Base-by-base conservation (phyloP, 495 filamentous ascomycete genomes). In the Elaphomyces granulatus region DNA sequence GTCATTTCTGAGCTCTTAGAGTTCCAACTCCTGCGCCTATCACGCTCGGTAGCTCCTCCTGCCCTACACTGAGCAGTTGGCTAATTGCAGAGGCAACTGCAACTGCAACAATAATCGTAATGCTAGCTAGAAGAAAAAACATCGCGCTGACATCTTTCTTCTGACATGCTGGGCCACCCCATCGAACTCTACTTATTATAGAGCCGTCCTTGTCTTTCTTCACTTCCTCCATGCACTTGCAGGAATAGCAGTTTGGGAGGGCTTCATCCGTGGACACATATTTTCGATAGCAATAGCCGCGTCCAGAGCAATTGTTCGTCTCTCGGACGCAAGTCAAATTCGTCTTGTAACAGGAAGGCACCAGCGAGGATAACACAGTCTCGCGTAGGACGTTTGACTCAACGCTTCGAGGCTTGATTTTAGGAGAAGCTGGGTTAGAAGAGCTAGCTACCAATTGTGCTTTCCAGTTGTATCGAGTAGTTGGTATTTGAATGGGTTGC, bases 101-200 rank as follows among this genome's bases (percentile, higher is more conserved):
- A 16, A 71, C 59, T 8, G 83, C 54, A 19, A 85, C 62, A 15
- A 74, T 52, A 32, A 93, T 61, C 4, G 69, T 75, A 31, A 90
- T 77, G 3, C 77, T 72, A 3, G 73, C 66, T 48, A 98, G 66
- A 30, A 98, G 59, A 71, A 86, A 93, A 58, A 98, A 96, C 28
- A 76, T 76, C 15, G 77, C 71, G 58, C 81, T 87, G 34, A 96
- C 61, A 56, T 98, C 87, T 51, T 77, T 77, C 72, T 95, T 98
- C 59, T 93, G 80, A 61, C 90, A 98, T 44, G 80, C 80, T 21
- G 75, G 60, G 9, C 90, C 90, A 36, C 78, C 88, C 83, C 84
- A 98, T 43, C 71, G 59, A 15, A 63, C 58, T 32, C 67, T 76
- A 47, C 69, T 69, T 9, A 48, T 56, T 9, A 48, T 56, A 14